These are phyloP conservation scores for Eucalyptus coolabah DNA, from an alignment of 345 rosid species.

Conservation along the genomic window DNA sequence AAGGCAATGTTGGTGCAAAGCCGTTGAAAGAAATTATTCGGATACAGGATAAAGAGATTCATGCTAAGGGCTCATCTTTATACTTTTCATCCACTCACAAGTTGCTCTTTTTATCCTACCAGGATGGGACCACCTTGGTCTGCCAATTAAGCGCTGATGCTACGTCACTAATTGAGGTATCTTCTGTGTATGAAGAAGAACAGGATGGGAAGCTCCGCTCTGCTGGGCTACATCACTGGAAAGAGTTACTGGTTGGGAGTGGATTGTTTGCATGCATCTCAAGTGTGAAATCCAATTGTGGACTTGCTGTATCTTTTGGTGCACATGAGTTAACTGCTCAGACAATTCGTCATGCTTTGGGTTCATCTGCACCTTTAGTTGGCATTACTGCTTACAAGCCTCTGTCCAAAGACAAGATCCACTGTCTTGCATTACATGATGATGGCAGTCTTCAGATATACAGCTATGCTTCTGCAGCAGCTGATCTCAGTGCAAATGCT, in stretches of 20 bases:
- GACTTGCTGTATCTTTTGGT: slow-evolving; percentile 55
- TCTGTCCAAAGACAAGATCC: slow-evolving; percentile 80
- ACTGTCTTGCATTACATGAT: slow-evolving; percentile 92
- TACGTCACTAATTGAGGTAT: slow-evolving; percentile 50
- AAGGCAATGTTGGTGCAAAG: slow-evolving; percentile 75
- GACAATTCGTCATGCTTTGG: slow-evolving; percentile 68
- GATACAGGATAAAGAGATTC: slow-evolving; percentile 47
- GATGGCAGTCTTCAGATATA: slow-evolving; percentile 99
- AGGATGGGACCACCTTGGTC: slow-evolving; percentile 75
- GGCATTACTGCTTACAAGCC: slow-evolving; percentile 94
- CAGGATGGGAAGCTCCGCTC: slow-evolving; percentile 56
- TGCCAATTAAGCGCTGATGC: slow-evolving; percentile 67
- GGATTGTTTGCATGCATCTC: slow-evolving; percentile 85
- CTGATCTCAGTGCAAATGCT: slow-evolving; percentile 51
- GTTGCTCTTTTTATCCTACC: slow-evolving; percentile 72
- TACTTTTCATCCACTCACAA: slow-evolving; percentile 72
- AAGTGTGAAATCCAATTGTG: slow-evolving; percentile 59
- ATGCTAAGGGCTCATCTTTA: slow-evolving; percentile 76
- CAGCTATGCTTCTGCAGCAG: slow-evolving; percentile 49
- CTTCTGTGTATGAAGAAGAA: slow-evolving; percentile 69
- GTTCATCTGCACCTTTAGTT: slow-evolving; percentile 76
- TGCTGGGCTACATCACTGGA: slow-evolving; percentile 92
- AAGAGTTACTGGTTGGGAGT: slow-evolving; percentile 64
- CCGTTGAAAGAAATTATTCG: slow-evolving; percentile 69
- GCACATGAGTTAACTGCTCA: slow-evolving; percentile 60